A percentile compares a stretch with the other conserved stretches of the same genome.
These are phyloP conservation scores for Fusarium euwallaceae DNA, from an alignment of 2,329 filamentous ascomycete species.

Conservation along the genomic window DNA sequence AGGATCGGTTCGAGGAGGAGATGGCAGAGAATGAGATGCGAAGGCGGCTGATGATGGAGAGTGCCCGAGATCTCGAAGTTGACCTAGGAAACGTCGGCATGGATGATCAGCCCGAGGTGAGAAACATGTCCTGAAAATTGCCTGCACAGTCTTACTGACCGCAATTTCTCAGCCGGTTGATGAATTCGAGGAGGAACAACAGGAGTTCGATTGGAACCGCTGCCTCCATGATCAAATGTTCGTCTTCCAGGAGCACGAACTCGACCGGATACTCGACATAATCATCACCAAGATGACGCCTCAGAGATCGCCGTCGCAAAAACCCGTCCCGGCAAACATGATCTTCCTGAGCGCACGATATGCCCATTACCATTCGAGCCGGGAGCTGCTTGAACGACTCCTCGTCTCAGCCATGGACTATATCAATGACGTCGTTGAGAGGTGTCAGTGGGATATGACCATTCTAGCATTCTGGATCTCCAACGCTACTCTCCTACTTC, in stretches of 20 bases:
- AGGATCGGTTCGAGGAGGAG: conserved; percentile 96
- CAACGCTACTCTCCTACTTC: conserved; percentile 92
- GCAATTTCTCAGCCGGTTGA: conserved; percentile 69
- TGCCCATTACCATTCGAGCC: conserved; percentile 94
- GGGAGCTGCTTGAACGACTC: conserved; percentile 84
- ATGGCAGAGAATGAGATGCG: conserved; percentile 97
- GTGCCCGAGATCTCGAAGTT: conserved; percentile 94
- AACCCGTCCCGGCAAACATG: conserved; percentile 96
- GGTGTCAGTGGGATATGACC: conserved; percentile 99
- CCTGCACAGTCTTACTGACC: neutral
- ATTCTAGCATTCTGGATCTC: conserved; percentile 99
- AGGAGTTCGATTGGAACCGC: conserved; percentile 95
- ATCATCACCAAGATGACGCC: conserved; percentile 99
- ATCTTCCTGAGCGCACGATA: conserved; percentile 96
- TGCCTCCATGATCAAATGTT: conserved; percentile 99
- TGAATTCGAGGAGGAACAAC: conserved; percentile 87
- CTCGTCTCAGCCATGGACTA: conserved; percentile 91
- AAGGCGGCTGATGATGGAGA: conserved; percentile 99
- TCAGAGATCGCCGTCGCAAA: conserved; percentile 94
- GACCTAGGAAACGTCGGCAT: conserved; percentile 95
- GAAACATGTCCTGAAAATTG: conserved; percentile 39
- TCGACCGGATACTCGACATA: conserved; percentile 92
- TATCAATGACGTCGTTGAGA: conserved; percentile 97
- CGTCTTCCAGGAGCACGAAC: conserved; percentile 95
- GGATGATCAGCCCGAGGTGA: conserved; percentile 92